phyloP scores from a whole-genome alignment of 805 yeast species.

The Schwanniomyces occidentalis region DNA sequence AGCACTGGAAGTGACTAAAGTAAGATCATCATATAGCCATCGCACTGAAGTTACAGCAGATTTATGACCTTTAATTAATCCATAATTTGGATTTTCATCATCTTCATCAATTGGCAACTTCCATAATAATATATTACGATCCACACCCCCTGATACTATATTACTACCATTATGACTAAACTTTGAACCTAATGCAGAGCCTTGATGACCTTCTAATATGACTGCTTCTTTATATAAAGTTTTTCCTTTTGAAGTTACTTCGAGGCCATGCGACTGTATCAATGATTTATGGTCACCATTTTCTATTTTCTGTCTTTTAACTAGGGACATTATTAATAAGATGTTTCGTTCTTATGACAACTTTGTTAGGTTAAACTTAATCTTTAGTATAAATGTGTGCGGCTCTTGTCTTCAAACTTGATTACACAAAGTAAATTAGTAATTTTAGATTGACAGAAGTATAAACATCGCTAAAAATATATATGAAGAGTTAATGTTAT shows the following conservation, averaged over 20 bases:
- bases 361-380: too few relatives aligned
- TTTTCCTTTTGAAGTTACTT: background rate
- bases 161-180: constrained; percentile 53
- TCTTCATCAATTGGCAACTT: constrained; percentile 30
- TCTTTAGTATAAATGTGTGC: too few relatives aligned
- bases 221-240: constrained; percentile 28
- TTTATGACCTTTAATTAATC: constrained; percentile 55
- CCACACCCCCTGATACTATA: constrained; percentile 66
- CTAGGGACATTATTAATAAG: constrained; percentile 38
- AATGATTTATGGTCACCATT: constrained; percentile 2
- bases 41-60: constrained; percentile 61
- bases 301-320: constrained; percentile 30
- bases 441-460: too few relatives aligned
- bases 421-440: too few relatives aligned
- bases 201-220: constrained; percentile 52
- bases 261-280: background rate
- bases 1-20: constrained; percentile 52
- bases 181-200: constrained; percentile 51
- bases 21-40: constrained; percentile 51
- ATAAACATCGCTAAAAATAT: too few relatives aligned
- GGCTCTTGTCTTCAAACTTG: too few relatives aligned
- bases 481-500: too few relatives aligned
- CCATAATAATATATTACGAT: constrained; percentile 52
- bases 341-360: too few relatives aligned
- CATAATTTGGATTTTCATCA: constrained; percentile 38